Conservation (phyloP, 768 basidiomycete genomes). For the Tricholoma hemisulphureum region DNA sequence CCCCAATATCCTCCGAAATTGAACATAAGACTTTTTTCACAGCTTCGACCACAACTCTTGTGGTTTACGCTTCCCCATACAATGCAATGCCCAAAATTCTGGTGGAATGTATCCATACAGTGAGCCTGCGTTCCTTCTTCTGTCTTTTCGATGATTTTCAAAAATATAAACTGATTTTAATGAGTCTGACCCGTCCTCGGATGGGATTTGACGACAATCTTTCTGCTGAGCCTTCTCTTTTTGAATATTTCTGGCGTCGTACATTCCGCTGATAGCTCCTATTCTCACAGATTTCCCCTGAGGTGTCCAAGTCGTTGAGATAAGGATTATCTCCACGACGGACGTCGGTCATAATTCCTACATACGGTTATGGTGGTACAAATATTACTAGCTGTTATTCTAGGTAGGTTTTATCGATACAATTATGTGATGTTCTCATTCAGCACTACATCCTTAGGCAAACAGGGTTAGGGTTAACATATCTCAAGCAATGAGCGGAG, state of each 20-base stretch:
- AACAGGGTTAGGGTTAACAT: no score
- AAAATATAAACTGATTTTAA: slow-evolving; percentile 51
- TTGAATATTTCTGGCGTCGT: background rate
- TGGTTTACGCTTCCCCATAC: no score
- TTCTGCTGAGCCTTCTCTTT: slow-evolving; percentile 35
- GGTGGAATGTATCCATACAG: no score
- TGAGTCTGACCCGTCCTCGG: slow-evolving; percentile 42
- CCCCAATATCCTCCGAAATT: no score
- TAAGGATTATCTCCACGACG: no score
- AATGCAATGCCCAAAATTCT: no score
- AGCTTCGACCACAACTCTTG: no score
- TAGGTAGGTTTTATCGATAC: background rate
- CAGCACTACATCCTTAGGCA: no score
- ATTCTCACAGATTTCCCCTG: background rate
- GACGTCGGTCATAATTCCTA: no score
- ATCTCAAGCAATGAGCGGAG: no score
- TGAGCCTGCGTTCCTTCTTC: background rate
- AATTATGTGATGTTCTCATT: background rate
- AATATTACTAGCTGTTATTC: background rate
- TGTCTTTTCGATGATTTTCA: slow-evolving; percentile 38
- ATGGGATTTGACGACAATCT: slow-evolving; percentile 34
- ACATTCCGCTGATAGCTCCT: slow-evolving; percentile 2
- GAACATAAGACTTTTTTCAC: no score
- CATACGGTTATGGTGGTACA: background rate
- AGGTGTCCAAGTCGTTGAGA: no score